Percentiles rank a stretch among this genome's conserved stretches.
Evolutionary conservation across 163 green algal genomes (phyloP).

Genomic region (Prototheca wickerhamii): DNA sequence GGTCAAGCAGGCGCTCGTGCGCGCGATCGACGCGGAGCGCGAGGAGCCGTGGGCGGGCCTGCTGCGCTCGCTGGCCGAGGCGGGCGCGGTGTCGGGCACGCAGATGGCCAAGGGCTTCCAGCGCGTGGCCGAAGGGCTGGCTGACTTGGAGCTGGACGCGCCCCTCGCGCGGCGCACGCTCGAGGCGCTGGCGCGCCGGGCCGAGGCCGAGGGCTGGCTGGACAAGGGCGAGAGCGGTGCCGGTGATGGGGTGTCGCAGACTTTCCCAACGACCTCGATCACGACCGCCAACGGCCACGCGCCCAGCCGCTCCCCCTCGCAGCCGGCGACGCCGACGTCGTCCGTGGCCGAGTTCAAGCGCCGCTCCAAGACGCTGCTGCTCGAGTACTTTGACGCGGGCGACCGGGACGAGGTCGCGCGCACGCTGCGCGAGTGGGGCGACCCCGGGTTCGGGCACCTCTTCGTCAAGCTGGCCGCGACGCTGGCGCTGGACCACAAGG

Average conservation of each 20-base stretch:
- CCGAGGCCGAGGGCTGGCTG: background rate
- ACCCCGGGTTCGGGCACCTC: background rate
- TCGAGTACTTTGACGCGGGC: constrained; percentile 65
- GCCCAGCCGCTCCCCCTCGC: constrained; percentile 27
- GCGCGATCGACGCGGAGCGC: constrained; percentile 2
- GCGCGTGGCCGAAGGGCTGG: constrained; percentile 53
- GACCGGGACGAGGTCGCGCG: constrained; percentile 6
- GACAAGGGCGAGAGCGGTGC: constrained; percentile 2
- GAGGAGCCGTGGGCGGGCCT: constrained; percentile 31
- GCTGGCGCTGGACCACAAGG: constrained; percentile 69
- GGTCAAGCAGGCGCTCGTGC: constrained; percentile 62
- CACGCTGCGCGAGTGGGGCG: background rate
- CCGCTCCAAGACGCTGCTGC: constrained; percentile 32
- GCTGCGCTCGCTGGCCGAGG: constrained; percentile 40
- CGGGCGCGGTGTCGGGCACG: constrained; percentile 44
- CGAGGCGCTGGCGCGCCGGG: constrained; percentile 5
- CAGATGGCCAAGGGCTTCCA: constrained; percentile 66
- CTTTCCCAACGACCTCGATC: background rate
- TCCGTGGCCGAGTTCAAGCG: constrained; percentile 49
- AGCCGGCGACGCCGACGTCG: constrained; percentile 6
- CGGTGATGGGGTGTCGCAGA: background rate
- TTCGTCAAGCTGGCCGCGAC: constrained; percentile 62
- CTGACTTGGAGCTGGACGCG: constrained; percentile 66
- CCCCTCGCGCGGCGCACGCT: constrained; percentile 45
- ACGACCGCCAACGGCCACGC: background rate